Evolutionary conservation across 2,329 filamentous ascomycete species (phyloP).

Genomic region (Verticillium zaregamsianum): DNA sequence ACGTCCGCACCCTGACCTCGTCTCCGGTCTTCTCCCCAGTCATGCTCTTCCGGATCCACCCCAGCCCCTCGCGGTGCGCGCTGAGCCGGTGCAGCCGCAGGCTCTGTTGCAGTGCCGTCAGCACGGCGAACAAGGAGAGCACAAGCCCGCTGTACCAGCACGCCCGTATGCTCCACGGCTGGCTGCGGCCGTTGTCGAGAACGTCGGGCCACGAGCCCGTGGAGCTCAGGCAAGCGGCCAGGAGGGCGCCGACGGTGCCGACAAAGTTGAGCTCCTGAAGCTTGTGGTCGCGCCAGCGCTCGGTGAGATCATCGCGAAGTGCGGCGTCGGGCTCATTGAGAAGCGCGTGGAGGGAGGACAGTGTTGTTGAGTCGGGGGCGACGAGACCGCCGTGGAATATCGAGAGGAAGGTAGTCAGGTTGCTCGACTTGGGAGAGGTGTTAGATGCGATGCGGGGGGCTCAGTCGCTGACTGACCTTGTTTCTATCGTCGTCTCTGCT

Average conservation of each 20-base stretch:
- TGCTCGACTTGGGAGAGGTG: background rate
- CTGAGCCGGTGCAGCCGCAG: conserved; percentile 36
- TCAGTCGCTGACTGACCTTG: background rate
- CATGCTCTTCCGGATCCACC: conserved; percentile 23
- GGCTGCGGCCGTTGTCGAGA: conserved; percentile 26
- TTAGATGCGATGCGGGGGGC: background rate
- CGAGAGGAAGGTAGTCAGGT: background rate
- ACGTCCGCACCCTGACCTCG: conserved; percentile 4
- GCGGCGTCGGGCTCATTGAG: conserved; percentile 2
- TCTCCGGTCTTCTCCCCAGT: conserved; percentile 4
- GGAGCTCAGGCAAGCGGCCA: conserved; percentile 26
- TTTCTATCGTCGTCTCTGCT: background rate
- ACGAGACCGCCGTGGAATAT: conserved; percentile 6
- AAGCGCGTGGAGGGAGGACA: conserved; percentile 1
- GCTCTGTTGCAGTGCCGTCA: conserved; percentile 37
- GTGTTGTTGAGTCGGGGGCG: conserved; percentile 1
- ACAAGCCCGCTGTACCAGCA: conserved; percentile 39
- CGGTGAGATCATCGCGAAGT: conserved; percentile 25
- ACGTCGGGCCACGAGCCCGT: conserved; percentile 39
- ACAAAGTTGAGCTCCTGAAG: conserved; percentile 35
- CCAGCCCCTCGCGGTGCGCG: conserved; percentile 30
- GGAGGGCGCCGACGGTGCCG: conserved; percentile 26
- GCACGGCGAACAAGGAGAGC: conserved; percentile 45
- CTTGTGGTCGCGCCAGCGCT: conserved; percentile 32
- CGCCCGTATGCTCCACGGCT: conserved; percentile 35